A percentile compares a stretch with the other conserved stretches of the same genome.
Conservation (phyloP, 129 eudicot species). For the Calendula officinalis region DNA sequence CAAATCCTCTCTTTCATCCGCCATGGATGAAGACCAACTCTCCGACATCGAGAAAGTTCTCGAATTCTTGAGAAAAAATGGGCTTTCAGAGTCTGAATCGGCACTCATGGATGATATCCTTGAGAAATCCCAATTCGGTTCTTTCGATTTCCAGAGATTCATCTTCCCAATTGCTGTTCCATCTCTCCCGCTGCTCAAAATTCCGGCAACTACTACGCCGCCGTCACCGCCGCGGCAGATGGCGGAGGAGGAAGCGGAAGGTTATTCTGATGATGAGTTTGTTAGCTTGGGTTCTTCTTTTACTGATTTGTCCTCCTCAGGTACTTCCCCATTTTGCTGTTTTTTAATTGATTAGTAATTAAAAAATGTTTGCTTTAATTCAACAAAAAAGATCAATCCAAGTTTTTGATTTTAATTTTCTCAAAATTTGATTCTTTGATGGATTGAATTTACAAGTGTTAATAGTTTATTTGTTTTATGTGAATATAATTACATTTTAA, state of each 20-base stretch:
- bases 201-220: conserved; percentile 26
- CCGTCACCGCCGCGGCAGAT: conserved; percentile 6
- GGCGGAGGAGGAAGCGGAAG: conserved; percentile 6
- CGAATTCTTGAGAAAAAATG: conserved; percentile 55
- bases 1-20: conserved; percentile 24
- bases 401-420: neutral
- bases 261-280: conserved; percentile 67
- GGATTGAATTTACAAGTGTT: conserved; percentile 1
- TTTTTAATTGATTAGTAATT: neutral
- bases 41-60: conserved; percentile 60
- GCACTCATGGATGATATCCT: conserved; percentile 77
- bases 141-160: conserved; percentile 60
- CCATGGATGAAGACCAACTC: conserved; percentile 37
- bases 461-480: conserved; percentile 3
- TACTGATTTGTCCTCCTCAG: conserved; percentile 64
- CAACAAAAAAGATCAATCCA: neutral
- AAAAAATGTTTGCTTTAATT: neutral
- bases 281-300: conserved; percentile 69
- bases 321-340: conserved; percentile 29
- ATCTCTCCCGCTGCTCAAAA: conserved; percentile 45
- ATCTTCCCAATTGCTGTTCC: conserved; percentile 55
- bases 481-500: neutral
- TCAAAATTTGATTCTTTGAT: neutral
- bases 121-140: conserved; percentile 50
- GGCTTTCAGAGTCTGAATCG: conserved; percentile 59